Conservation (phyloP, 139 green algal species). For the Tetraselmis chui region DNA sequence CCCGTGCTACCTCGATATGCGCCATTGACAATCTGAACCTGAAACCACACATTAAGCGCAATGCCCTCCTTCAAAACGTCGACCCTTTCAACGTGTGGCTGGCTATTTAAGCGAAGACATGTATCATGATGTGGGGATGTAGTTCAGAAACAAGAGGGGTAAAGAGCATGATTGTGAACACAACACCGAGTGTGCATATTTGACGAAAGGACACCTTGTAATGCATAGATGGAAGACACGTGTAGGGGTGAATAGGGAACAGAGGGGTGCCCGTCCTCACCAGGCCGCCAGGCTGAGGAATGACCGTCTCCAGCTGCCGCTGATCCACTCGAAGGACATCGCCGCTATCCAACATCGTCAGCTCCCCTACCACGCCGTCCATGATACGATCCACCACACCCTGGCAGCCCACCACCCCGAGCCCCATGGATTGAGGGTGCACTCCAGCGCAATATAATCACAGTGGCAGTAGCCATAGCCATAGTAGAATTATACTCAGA, state of each 20-base stretch:
- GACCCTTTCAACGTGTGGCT: no score
- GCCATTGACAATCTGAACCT: constrained; percentile 74
- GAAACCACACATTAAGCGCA: no score
- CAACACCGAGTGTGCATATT: no score
- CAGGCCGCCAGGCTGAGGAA: constrained; percentile 43
- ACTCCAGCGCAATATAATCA: no score
- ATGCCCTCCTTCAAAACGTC: no score
- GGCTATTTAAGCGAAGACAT: no score
- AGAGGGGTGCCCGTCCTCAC: background rate
- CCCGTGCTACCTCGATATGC: constrained; percentile 33
- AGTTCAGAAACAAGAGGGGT: no score
- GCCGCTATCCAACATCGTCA: constrained; percentile 65
- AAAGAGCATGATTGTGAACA: no score
- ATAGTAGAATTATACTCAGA: no score
- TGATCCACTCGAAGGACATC: constrained; percentile 84
- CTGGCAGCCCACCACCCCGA: constrained; percentile 13
- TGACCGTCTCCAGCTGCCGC: constrained; percentile 89
- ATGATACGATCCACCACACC: constrained; percentile 68
- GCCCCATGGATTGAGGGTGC: background rate
- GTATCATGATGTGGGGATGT: no score
- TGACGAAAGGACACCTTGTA: no score
- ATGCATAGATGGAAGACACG: background rate
- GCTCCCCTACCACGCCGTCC: constrained; percentile 68
- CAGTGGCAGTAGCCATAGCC: no score
- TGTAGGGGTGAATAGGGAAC: background rate